A percentile compares a stretch with the other conserved stretches of the same genome.
Evolutionary conservation across 306 rosid species (phyloP).

Genomic region (Lagenaria siceraria): DNA sequence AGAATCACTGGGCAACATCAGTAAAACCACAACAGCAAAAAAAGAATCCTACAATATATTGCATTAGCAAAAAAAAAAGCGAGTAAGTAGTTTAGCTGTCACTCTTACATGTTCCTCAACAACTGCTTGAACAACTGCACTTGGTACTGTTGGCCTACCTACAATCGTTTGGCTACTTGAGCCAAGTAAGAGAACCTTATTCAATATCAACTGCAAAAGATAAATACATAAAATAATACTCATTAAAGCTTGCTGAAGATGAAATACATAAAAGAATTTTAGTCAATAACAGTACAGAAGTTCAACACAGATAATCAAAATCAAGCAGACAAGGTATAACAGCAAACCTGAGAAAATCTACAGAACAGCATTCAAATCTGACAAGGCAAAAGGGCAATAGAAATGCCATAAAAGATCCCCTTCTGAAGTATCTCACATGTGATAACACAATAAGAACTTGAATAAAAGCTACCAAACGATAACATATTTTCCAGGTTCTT

Average conservation of each 20-base stretch:
- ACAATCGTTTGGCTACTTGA: slow-evolving; percentile 64
- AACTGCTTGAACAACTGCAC: slow-evolving; percentile 74
- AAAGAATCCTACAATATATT: not conserved
- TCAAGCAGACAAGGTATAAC: not conserved
- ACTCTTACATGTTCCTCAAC: slow-evolving; percentile 93
- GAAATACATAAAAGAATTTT: not conserved
- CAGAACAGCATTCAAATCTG: not conserved
- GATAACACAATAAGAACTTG: not conserved
- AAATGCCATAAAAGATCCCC: not conserved
- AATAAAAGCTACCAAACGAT: not conserved
- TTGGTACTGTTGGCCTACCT: slow-evolving; percentile 78
- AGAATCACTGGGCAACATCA: not conserved
- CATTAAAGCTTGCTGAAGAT: slow-evolving; percentile 2
- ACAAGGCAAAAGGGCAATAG: not conserved
- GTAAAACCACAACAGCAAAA: not conserved
- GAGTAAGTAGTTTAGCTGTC: not conserved
- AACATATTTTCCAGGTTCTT: not conserved
- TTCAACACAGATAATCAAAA: not conserved
- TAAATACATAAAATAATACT: not conserved
- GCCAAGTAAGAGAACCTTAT: slow-evolving; percentile 73
- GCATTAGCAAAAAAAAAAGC: not conserved
- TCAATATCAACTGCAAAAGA: slow-evolving; percentile 56
- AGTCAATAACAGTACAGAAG: not conserved
- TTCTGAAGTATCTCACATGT: not conserved
- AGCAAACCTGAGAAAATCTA: not conserved